A percentile compares a stretch with the other conserved stretches of the same genome.
Conservation (phyloP, 2,329 filamentous ascomycete genomes). For the Sporothrix mexicana region DNA sequence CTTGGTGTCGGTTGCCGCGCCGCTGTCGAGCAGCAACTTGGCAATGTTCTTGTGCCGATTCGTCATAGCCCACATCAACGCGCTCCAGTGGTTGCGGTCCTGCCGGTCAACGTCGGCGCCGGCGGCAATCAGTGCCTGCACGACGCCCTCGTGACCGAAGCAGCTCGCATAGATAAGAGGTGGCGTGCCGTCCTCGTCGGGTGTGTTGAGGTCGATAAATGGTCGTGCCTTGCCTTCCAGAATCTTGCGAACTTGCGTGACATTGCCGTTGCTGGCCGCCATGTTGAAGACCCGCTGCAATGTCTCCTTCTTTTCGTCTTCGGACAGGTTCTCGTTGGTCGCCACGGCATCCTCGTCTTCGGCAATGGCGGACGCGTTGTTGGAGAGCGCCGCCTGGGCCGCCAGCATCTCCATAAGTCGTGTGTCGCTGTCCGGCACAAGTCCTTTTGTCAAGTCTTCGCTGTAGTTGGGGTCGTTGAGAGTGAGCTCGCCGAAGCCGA, state of each 20-base stretch:
- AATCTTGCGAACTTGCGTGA: constrained; percentile 77
- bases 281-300: constrained; percentile 90
- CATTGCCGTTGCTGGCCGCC: constrained; percentile 95
- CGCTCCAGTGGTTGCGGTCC: constrained; percentile 96
- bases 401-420: constrained; percentile 95
- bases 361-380: constrained; percentile 66
- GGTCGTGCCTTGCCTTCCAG: constrained; percentile 74
- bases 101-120: constrained; percentile 91
- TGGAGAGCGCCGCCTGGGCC: constrained; percentile 82
- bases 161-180: constrained; percentile 97
- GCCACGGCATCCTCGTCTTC: constrained; percentile 82
- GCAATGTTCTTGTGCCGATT: constrained; percentile 96
- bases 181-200: constrained; percentile 94
- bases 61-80: constrained; percentile 99
- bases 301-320: constrained; percentile 76
- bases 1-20: constrained; percentile 93
- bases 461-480: constrained; percentile 79
- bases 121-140: constrained; percentile 80
- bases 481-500: constrained; percentile 80
- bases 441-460: constrained; percentile 62
- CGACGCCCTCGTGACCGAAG: constrained; percentile 92
- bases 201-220: constrained; percentile 82
- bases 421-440: constrained; percentile 75
- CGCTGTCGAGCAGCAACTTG: constrained; percentile 88
- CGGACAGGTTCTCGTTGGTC: constrained; percentile 73